Percentiles rank a stretch among this genome's conserved stretches.
These are phyloP conservation scores for Trichoderma koningii DNA, from an alignment of 2,329 filamentous ascomycete genomes.

Conservation along the genomic window DNA sequence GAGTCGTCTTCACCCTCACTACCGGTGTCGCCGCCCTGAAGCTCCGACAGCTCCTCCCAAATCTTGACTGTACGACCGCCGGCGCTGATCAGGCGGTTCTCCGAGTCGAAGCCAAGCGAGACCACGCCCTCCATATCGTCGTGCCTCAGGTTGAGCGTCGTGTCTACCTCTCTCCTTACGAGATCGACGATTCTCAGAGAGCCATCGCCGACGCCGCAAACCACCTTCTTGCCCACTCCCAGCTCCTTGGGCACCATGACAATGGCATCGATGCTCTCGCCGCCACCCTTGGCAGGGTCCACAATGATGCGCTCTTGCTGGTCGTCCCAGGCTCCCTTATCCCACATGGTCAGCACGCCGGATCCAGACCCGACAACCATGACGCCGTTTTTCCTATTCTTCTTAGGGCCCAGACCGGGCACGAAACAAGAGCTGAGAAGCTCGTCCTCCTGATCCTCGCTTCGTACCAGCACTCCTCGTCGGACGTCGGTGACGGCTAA, in stretches of 20 bases:
- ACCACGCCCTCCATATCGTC: conserved; percentile 87
- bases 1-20: conserved; percentile 53
- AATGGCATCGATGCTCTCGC: conserved; percentile 80
- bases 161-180: conserved; percentile 70
- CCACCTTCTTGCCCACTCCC: conserved; percentile 70
- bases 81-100: conserved; percentile 84
- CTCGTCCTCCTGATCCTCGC: conserved; percentile 94
- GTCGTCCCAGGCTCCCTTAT: conserved; percentile 92
- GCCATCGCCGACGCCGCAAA: conserved; percentile 81
- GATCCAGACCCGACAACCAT: conserved; percentile 74
- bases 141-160: conserved; percentile 64
- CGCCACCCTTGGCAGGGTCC: conserved; percentile 61
- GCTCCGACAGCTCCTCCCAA: conserved; percentile 77
- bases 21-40: conserved; percentile 47
- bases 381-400: conserved; percentile 68
- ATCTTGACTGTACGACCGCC: conserved; percentile 86
- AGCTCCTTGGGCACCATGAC: conserved; percentile 70
- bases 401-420: conserved; percentile 70
- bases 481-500: conserved; percentile 87
- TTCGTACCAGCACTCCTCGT: conserved; percentile 80
- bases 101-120: conserved; percentile 79
- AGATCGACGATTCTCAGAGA: conserved; percentile 75
- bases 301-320: conserved; percentile 87
- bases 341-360: conserved; percentile 89
- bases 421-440: conserved; percentile 80